Base-by-base conservation (phyloP, 2,329 filamentous ascomycete species). In the Domatiomyces globalis region DNA sequence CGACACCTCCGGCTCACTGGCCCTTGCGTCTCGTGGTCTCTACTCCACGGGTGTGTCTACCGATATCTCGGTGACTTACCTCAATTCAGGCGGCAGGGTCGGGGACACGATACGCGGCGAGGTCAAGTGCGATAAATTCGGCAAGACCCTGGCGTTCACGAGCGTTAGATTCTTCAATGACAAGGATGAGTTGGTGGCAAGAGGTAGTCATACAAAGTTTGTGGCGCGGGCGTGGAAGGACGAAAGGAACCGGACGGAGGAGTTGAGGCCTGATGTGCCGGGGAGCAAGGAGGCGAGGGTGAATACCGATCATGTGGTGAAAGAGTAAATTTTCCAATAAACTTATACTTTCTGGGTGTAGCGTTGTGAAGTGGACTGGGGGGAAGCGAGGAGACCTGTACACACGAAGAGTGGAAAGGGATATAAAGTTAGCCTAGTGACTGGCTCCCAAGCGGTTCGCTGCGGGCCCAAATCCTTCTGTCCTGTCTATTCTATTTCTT, bases 181-280 rank as follows among this genome's bases (percentile, higher is more conserved):
- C 15, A 75, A 77, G 51, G 71, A 79, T 46, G 73, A 83, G 48
- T 54, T 83, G 7, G 75, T 84, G 50, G 80, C 80, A 1, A 69
- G 80, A 53, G 80, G 80, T 2, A 83, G 80, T 59, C 80, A 84
- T 65, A 84, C 80, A 1, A 84, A 84, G 58, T 81, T 77, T 58
- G 70, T 82, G 17, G 73, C 76, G 4, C 58, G 75, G 18, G 79
- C 79, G 2, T 81, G 76, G 73, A 80, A 79, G 58, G 79, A 82
- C 52, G 72, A 75, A 1, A 74, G 78, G 53, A 83, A 83, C 53
- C 79, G 79, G 46, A 72, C 74, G 0, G 76, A 79, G 48, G 73
- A 80, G 60, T 65, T 81, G 43, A 72, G 72, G 48, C 69, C 71
- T 7, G 63, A 60, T 50, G 55, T 57, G 20, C 53, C 46, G 43